A percentile compares a stretch with the other conserved stretches of the same genome.
These are phyloP conservation scores for Lactifluus echinatus DNA, from an alignment of 768 basidiomycete species.

Conservation along the genomic window DNA sequence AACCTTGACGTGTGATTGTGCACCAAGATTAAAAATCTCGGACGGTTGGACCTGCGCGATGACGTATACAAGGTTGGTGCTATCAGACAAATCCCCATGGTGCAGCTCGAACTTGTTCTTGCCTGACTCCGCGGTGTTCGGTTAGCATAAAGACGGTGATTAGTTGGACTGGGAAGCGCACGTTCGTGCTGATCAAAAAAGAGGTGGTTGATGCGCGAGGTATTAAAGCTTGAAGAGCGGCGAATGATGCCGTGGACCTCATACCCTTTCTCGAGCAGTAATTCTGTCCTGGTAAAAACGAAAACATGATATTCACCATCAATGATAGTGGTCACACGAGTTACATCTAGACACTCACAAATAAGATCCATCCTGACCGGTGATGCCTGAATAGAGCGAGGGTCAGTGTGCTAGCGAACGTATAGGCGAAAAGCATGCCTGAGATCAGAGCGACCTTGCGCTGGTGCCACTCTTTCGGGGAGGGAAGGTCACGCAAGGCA, in stretches of 20 bases:
- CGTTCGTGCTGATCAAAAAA: conserved; percentile 91
- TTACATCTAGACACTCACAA: conserved; percentile 43
- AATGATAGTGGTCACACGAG: conserved; percentile 14
- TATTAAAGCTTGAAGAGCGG: conserved; percentile 97
- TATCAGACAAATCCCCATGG: conserved; percentile 91
- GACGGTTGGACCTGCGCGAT: conserved; percentile 91
- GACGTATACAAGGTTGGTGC: conserved; percentile 95
- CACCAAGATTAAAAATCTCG: conserved; percentile 96
- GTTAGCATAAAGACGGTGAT: neutral
- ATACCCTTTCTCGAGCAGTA: conserved; percentile 81
- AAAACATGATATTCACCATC: neutral
- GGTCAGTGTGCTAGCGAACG: conserved; percentile 12
- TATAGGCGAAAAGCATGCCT: conserved; percentile 37
- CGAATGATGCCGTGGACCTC: conserved; percentile 94
- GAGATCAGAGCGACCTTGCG: conserved; percentile 92
- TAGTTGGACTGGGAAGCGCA: conserved; percentile 30
- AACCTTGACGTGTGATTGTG: conserved; percentile 97
- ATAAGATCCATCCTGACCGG: conserved; percentile 95
- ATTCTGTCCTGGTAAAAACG: conserved; percentile 54
- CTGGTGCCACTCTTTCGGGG: conserved; percentile 76
- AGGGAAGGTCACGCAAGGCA: conserved; percentile 44
- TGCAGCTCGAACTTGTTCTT: conserved; percentile 76
- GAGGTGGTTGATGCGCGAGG: conserved; percentile 86
- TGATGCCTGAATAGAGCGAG: conserved; percentile 56
- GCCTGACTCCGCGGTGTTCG: conserved; percentile 31